Evolutionary conservation across 352 stramenopile species (phyloP), one percentile per base, ranked within the genome.

Genomic region (Phytophthora rubi): DNA sequence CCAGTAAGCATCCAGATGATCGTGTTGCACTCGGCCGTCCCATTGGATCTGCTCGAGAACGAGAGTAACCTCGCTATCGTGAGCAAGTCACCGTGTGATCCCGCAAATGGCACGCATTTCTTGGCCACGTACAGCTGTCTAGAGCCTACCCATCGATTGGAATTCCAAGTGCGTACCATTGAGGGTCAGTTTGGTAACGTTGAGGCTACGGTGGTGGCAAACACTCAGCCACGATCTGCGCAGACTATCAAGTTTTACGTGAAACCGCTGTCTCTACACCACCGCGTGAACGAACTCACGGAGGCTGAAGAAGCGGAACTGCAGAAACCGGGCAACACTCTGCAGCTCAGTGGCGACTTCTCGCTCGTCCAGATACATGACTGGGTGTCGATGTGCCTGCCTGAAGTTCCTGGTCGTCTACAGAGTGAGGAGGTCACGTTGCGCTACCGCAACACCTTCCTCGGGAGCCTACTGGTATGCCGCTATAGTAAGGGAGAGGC

Each of bases 331-430:
- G 89, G 79, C 54, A 95, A 90, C 57, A 79, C 76, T 23, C 69
- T 95, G 33, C 82, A 93, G 39, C 73, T 95, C 23, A 92, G 75
- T 28, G 87, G 90, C 3, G 70, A 78, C 15, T 96, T 97, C 65
- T 91, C 88, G 23, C 75, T 96, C 21, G 66, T 94, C 12, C 88
- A 96, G 65, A 92, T 94, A 30, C 90, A 97, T 76, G 90, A 96
- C 51, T 97, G 88, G 90, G 81, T 97, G 21, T 77, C 79, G 1
- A 71, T 91, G 53, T 96, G 88, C 59, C 75, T 96, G 4, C 86
- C 88, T 0, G 87, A 94, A 21, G 88, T 96, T 10, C 88, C 90
- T 4, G 79, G 76, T 56, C 82, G 85, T 21, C 69, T 93, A 8
- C 88, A 93, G 52, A 83, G 83, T 16, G 83, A 94, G 3, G 80